Evolutionary conservation across 768 basidiomycete species (phyloP).

Genomic region (Phaeotremella fagi): DNA sequence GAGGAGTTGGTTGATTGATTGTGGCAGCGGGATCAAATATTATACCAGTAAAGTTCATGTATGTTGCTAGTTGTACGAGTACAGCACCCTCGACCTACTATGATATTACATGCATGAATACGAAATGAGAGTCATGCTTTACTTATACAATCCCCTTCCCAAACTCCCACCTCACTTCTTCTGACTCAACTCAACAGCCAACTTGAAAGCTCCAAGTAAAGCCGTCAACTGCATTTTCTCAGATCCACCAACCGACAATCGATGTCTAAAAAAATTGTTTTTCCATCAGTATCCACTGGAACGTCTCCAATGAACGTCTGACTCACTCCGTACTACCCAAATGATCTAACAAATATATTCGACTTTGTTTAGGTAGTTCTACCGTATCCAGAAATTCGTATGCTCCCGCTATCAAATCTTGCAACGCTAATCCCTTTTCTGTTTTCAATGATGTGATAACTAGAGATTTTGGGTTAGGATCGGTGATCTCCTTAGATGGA

Average conservation of each 20-base stretch:
- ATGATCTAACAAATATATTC: constrained; percentile 85
- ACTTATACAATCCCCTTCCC: background rate
- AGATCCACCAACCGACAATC: constrained; percentile 82
- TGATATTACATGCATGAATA: background rate
- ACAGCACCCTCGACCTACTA: too few species aligned
- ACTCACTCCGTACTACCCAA: constrained; percentile 92
- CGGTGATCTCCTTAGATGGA: too few species aligned
- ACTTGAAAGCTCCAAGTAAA: constrained; percentile 86
- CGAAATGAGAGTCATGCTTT: background rate
- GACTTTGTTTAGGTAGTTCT: constrained; percentile 76
- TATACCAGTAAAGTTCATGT: too few species aligned
- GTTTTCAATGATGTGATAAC: constrained; percentile 83
- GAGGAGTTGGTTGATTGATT: background rate
- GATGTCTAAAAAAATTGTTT: constrained; percentile 57
- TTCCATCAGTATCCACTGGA: too few species aligned
- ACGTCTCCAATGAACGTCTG: background rate
- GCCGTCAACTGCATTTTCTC: constrained; percentile 94
- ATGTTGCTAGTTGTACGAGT: too few species aligned
- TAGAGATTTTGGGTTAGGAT: too few species aligned
- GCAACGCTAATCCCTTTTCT: constrained; percentile 87
- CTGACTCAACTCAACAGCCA: constrained; percentile 63
- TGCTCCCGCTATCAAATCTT: constrained; percentile 85
- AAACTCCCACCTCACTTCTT: too few species aligned
- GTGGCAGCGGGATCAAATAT: background rate
- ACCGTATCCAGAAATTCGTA: constrained; percentile 85